Evolutionary conservation across 225 moss, liverwort and hornwort species (phyloP), one percentile per base, ranked within the genome.

Genomic region (Ulota crispa): DNA sequence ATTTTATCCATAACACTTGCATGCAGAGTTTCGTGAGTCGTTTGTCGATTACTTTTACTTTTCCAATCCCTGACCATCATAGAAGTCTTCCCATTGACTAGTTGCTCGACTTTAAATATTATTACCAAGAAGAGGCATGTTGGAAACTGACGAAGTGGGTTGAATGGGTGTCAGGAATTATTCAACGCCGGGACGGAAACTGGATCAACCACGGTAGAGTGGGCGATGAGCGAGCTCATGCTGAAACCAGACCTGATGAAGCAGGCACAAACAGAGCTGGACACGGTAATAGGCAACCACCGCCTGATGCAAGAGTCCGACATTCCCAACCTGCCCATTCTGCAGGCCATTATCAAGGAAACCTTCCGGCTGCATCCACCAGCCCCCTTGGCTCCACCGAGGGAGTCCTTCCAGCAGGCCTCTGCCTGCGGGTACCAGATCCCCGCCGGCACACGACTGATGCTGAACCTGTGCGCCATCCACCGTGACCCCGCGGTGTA

Each of bases 201-300:
- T 1, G 81, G 83, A 21, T 84, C 92, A 5, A 86, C 45, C 1
- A 87, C 89, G 45, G 76, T 85, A 4, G 85, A 81, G 55, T 95
- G 94, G 95, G 91, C 90, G 9, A 80, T 94, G 79, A 85, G 90
- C 4, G 92, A 94, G 70, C 82, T 95, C 2, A 83, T 89, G 3
- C 26, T 66, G 21, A 78, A 85, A 42, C 90, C 94, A 0, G 70
- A 82, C 1, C 41, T 88, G 0, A 37, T 88, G 0, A 11, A 45
- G 28, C 83, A 57, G 68, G 84, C 84, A 5, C 91, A 87, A 61
- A 69, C 32, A 1, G 93, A 94, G 83, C 86, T 95, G 0, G 86
- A 83, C 57, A 0, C 50, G 0, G 24, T 86, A 7, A 68, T 79
- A 15, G 79, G 82, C 36, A 69, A 64, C 7, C 36, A 64, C 37